A percentile compares a stretch with the other conserved stretches of the same genome.
These are phyloP conservation scores for Choiromyces venosus DNA, from an alignment of 495 filamentous ascomycete species.

Conservation along the genomic window DNA sequence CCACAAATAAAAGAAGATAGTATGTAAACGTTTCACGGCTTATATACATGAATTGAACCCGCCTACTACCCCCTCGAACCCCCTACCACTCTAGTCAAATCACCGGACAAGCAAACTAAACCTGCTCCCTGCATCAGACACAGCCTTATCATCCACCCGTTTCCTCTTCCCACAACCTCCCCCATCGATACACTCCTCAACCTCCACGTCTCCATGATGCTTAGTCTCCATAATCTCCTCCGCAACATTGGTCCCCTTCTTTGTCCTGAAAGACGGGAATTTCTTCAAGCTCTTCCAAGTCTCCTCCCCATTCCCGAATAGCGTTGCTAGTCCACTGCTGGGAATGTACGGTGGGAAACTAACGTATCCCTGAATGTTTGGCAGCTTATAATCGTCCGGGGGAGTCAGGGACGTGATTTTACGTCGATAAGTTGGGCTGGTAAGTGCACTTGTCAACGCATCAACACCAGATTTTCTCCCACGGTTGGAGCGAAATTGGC, in stretches of 20 bases:
- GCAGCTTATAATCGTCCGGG: conserved; percentile 13
- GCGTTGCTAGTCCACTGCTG: not conserved
- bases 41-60: not conserved
- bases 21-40: too few relatives aligned
- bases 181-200: not conserved
- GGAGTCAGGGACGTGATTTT: conserved; percentile 20
- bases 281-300: not conserved
- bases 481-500: not conserved
- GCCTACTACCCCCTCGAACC: not conserved
- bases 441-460: conserved; percentile 16
- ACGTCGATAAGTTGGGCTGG: not conserved
- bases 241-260: not conserved
- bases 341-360: conserved; percentile 24
- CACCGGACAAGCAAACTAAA: not conserved
- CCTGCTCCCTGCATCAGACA: not conserved
- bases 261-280: not conserved
- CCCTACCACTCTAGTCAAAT: not conserved
- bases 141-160: not conserved
- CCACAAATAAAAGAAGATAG: too few relatives aligned
- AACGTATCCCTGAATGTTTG: conserved; percentile 15
- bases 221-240: not conserved
- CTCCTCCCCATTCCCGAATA: conserved; percentile 8
- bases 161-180: not conserved
- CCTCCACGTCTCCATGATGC: not conserved
- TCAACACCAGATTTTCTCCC: conserved; percentile 9